These are phyloP conservation scores for Zygosaccharomyces gambellarensis DNA, from an alignment of 805 yeast genomes.

Conservation along the genomic window DNA sequence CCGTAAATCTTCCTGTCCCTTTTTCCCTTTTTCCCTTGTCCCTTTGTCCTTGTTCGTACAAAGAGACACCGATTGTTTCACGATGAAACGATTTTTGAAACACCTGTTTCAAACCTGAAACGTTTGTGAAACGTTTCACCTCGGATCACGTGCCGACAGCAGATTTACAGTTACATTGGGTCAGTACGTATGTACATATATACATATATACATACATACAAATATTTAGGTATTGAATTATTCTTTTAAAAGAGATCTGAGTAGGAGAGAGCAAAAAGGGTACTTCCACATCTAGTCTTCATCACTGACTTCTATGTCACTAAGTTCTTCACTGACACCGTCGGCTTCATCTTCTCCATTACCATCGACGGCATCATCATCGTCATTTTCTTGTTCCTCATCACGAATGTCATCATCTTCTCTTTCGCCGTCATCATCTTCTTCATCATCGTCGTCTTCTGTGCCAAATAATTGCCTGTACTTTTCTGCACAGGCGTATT, in stretches of 20 bases:
- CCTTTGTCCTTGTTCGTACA: neutral
- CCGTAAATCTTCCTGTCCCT: neutral
- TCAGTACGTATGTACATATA: neutral
- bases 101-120: neutral
- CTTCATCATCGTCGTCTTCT: conserved; percentile 42
- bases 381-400: conserved; percentile 13
- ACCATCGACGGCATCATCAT: conserved; percentile 7
- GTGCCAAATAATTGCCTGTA: conserved; percentile 40
- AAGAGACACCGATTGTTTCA: neutral
- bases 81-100: neutral
- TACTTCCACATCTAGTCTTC: conserved; percentile 12
- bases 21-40: neutral
- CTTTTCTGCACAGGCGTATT: conserved; percentile 52
- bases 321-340: conserved; percentile 25
- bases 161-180: no score
- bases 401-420: conserved; percentile 25
- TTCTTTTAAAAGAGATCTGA: conserved; percentile 1
- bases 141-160: no score
- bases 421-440: conserved; percentile 28
- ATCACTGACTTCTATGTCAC: conserved; percentile 31
- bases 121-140: neutral
- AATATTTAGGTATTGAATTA: neutral
- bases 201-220: neutral
- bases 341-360: conserved; percentile 16
- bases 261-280: neutral